phyloP scores from a whole-genome alignment of 2,329 filamentous ascomycete genomes.

The Ascosphaera acerosa region DNA sequence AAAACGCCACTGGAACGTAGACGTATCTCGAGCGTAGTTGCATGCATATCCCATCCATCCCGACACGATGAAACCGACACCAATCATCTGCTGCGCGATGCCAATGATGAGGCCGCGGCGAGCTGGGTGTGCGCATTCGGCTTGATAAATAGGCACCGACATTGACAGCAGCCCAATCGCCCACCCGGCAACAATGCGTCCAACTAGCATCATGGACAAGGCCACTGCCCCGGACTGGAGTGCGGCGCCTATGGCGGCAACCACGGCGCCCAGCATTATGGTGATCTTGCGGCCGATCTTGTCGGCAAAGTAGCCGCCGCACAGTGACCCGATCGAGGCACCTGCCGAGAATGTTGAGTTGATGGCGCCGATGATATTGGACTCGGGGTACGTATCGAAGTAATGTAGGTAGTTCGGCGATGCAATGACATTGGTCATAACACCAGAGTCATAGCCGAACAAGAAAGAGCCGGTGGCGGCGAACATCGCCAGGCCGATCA shows the following conservation, averaged over 20 bases:
- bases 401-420: slow-evolving; percentile 28
- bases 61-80: slow-evolving; percentile 22
- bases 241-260: slow-evolving; percentile 31
- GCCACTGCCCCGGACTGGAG: slow-evolving; percentile 33
- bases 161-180: slow-evolving; percentile 24
- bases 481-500: slow-evolving; percentile 13
- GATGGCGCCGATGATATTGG: slow-evolving; percentile 29
- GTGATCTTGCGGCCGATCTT: slow-evolving; percentile 32
- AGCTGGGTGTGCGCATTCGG: slow-evolving; percentile 33
- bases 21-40: slow-evolving; percentile 8
- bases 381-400: slow-evolving; percentile 23
- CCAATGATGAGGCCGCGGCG: slow-evolving; percentile 27
- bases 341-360: slow-evolving; percentile 33
- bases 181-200: slow-evolving; percentile 26
- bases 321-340: slow-evolving; percentile 21
- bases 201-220: slow-evolving; percentile 30
- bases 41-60: slow-evolving; percentile 8
- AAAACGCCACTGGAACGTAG: slow-evolving; percentile 15
- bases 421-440: slow-evolving; percentile 26
- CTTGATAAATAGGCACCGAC: slow-evolving; percentile 35
- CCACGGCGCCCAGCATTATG: slow-evolving; percentile 31
- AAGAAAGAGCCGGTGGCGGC: slow-evolving; percentile 17
- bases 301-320: slow-evolving; percentile 35
- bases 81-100: slow-evolving; percentile 21
- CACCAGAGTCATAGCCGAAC: slow-evolving; percentile 20